Base-by-base conservation (phyloP, 2,329 filamentous ascomycete genomes). In the Microsporum canis region DNA sequence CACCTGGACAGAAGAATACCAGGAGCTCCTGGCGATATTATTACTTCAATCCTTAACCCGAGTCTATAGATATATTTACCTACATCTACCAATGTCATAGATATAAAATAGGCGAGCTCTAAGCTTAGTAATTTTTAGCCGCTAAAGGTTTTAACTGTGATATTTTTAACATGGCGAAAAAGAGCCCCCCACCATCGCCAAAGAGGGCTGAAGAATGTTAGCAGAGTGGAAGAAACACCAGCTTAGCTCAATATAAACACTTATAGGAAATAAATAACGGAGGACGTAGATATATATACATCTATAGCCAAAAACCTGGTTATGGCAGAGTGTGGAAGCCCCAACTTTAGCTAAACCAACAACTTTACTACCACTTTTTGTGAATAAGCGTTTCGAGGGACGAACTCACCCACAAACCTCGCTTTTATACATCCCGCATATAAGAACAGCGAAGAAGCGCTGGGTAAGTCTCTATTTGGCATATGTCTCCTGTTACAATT, bases 81-180 rank as follows among this genome's bases (percentile, higher is more conserved):
- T 23, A 23, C 1, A 17, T 17, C 39, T 17, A 41, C 17, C 17
- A 14, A 41, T 41, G n/a, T 41, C 38, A 41, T 39, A 39, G 10
- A 39, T 39, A 39, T 39, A 43, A 43, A 43, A 41, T 43, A 43
- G n/a, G 39, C 39, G 39, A 43, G 39, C 39, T 14, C 39, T 43
- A n/a, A 43, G 39, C 39, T 43, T 43, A 43, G 39, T 43, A 43
- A 43, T 43, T 43, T 17, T 23, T 14, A 43, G 39, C 39, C 17
- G n/a, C 5, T 23, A 23, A 23, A 23, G 1, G 39, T 43, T 43
- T n/a, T 14, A 43, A 41, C 12, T n/a, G 38, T 41, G 43, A 27
- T 27, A 27, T 27, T 49, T 49, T 27, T 49, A 31, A 7, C 45
- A 2, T 96, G 91, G 79, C 91, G 71, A 29, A 17, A 47, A 3